A percentile compares a stretch with the other conserved stretches of the same genome.
These are phyloP conservation scores for Penicillium griseofulvum DNA, from an alignment of 2,329 filamentous ascomycete genomes.

Conservation along the genomic window DNA sequence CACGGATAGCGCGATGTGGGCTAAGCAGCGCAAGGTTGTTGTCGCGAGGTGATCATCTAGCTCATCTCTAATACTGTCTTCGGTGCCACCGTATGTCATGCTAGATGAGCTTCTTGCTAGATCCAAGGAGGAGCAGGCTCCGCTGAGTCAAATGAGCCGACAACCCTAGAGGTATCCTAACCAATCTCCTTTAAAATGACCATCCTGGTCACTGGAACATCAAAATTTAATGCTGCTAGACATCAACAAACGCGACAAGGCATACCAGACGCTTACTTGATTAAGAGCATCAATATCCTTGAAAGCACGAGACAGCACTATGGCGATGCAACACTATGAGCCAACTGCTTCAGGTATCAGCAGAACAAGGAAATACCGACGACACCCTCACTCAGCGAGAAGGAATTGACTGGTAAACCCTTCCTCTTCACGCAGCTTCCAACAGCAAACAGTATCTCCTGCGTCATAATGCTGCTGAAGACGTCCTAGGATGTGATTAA, in stretches of 20 bases:
- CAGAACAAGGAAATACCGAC: not conserved
- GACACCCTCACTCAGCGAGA: slow-evolving; percentile 24
- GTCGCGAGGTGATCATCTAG: too few species aligned
- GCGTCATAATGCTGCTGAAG: slow-evolving; percentile 38
- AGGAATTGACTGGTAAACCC: slow-evolving; percentile 47
- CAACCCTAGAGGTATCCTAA: not conserved
- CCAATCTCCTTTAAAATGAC: not conserved
- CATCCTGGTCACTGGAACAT: not conserved
- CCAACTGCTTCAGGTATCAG: not conserved
- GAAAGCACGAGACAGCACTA: not conserved
- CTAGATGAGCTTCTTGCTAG: too few species aligned
- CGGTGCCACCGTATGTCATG: too few species aligned
- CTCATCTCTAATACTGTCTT: too few species aligned
- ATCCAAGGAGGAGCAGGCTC: too few species aligned
- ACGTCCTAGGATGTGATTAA: too few species aligned
- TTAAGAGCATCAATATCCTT: not conserved
- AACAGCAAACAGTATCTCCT: slow-evolving; percentile 52
- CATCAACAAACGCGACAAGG: not conserved
- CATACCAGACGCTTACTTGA: not conserved
- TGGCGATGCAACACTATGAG: not conserved
- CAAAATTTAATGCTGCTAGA: not conserved
- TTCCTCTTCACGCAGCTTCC: slow-evolving; percentile 50
- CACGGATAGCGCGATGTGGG: too few species aligned
- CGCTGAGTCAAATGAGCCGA: not conserved
- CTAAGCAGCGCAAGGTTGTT: too few species aligned